A percentile compares a stretch with the other conserved stretches of the same genome.
Conservation (phyloP, 331 rosid species). For the Telfairia occidentalis region DNA sequence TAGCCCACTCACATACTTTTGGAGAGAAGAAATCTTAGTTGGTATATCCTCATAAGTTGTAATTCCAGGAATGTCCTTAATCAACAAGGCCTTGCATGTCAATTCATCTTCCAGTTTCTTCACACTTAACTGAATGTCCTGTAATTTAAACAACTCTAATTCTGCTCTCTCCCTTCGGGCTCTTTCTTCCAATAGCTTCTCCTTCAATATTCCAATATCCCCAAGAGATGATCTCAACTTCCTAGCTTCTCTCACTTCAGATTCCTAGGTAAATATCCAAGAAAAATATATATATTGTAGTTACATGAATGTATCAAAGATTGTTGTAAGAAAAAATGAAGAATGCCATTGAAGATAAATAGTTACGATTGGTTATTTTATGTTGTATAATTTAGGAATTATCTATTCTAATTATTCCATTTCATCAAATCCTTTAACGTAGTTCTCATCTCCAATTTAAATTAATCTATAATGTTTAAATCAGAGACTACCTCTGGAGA, state of each 20-base stretch:
- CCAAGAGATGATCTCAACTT: constrained; percentile 70
- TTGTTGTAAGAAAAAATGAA: background rate
- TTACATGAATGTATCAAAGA: background rate
- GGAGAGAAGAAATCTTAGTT: constrained; percentile 62
- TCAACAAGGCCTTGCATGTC: constrained; percentile 51
- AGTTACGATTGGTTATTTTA: background rate
- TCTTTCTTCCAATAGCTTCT: constrained; percentile 72
- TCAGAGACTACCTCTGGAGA: background rate
- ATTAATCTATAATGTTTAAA: background rate
- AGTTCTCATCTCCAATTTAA: background rate
- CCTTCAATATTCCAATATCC: constrained; percentile 60
- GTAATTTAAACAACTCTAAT: constrained; percentile 59
- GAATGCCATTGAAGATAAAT: background rate
- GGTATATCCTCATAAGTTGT: constrained; percentile 69
- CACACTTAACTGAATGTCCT: constrained; percentile 50
- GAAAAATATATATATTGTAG: background rate
- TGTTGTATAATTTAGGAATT: background rate
- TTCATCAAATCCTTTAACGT: background rate
- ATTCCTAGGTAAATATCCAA: constrained; percentile 44
- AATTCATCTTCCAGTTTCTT: constrained; percentile 68
- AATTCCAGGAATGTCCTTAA: constrained; percentile 63
- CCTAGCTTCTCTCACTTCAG: constrained; percentile 89
- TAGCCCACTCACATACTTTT: constrained; percentile 53
- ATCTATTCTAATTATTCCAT: background rate
- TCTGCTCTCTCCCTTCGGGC: constrained; percentile 59